Evolutionary conservation across 257 asterid genomes (phyloP).

Genomic region (Nicotiana obtusifolia): DNA sequence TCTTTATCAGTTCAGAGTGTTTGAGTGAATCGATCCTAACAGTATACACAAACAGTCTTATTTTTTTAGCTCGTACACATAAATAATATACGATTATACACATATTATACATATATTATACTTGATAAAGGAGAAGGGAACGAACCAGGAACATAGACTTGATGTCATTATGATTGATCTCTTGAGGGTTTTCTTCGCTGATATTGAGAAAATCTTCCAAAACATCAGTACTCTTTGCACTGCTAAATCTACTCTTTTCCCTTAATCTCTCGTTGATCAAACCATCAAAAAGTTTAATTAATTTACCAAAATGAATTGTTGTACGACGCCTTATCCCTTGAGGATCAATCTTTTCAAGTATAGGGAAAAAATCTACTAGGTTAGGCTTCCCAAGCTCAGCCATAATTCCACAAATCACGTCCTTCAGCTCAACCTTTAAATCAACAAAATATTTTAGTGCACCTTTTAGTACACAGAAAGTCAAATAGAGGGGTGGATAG

Average conservation of each 20-base stretch:
- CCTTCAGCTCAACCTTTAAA: conserved; percentile 28
- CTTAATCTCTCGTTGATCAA: conserved; percentile 17
- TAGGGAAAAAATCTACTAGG: conserved; percentile 50
- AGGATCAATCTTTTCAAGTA: conserved; percentile 39
- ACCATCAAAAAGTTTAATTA: conserved; percentile 19
- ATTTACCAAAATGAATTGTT: conserved; percentile 34
- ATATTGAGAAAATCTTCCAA: background rate
- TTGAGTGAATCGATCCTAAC: too few relatives aligned
- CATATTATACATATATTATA: too few relatives aligned
- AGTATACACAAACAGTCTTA: too few relatives aligned
- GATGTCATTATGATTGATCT: background rate
- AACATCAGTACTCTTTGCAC: background rate
- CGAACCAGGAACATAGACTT: background rate
- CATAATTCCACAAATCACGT: conserved; percentile 35
- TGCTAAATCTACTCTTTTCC: background rate
- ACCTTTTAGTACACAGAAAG: too few relatives aligned
- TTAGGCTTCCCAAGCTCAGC: conserved; percentile 57
- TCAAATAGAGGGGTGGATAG: too few relatives aligned
- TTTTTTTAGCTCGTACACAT: too few relatives aligned
- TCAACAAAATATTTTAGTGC: too few relatives aligned
- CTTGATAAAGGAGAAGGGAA: too few relatives aligned
- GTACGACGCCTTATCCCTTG: conserved; percentile 46
- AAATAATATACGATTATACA: too few relatives aligned
- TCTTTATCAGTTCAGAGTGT: too few relatives aligned
- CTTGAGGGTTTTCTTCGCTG: background rate